Conservation (phyloP, 2,329 filamentous ascomycete genomes). For the Purpureocillium lavendulum region DNA sequence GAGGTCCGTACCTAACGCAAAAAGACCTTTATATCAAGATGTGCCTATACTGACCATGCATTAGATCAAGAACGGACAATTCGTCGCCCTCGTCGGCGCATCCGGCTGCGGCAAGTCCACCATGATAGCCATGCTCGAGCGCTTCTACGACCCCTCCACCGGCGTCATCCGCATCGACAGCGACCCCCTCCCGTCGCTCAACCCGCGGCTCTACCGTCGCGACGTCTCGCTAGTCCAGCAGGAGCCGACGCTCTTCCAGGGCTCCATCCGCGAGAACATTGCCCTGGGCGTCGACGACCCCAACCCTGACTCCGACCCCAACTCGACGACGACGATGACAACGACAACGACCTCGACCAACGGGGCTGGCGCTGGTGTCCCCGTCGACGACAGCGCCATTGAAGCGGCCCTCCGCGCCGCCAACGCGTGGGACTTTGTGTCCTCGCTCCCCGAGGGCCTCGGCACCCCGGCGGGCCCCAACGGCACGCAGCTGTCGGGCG, state of each 20-base stretch:
- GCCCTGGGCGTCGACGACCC: slow-evolving; percentile 10
- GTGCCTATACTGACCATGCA: too few relatives aligned
- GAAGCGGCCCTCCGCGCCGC: slow-evolving; percentile 36
- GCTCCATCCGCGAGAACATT: slow-evolving; percentile 79
- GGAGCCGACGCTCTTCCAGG: slow-evolving; percentile 63
- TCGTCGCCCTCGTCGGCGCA: slow-evolving; percentile 45
- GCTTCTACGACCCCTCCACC: slow-evolving; percentile 32
- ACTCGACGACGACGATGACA: slow-evolving; percentile 17
- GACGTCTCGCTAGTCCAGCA: slow-evolving; percentile 49
- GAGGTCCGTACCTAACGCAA: slow-evolving; percentile 16
- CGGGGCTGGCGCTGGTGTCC: too few relatives aligned
- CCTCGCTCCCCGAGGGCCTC: slow-evolving; percentile 85
- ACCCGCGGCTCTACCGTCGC: slow-evolving; percentile 41
- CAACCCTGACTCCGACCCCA: slow-evolving; percentile 8
- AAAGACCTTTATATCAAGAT: too few relatives aligned
- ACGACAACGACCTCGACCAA: too few relatives aligned
- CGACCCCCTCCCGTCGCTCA: slow-evolving; percentile 30
- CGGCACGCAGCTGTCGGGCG: slow-evolving; percentile 9
- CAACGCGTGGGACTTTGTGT: slow-evolving; percentile 44
- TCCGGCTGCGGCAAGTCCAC: slow-evolving; percentile 55
- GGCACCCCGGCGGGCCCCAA: slow-evolving; percentile 77
- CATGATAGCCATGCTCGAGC: slow-evolving; percentile 43
- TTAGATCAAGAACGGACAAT: slow-evolving; percentile 38
- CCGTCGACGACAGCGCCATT: slow-evolving; percentile 25
- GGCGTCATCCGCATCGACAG: slow-evolving; percentile 39